Evolutionary conservation across 2,329 filamentous ascomycete species (phyloP).

Genomic region (Chalara sp.): DNA sequence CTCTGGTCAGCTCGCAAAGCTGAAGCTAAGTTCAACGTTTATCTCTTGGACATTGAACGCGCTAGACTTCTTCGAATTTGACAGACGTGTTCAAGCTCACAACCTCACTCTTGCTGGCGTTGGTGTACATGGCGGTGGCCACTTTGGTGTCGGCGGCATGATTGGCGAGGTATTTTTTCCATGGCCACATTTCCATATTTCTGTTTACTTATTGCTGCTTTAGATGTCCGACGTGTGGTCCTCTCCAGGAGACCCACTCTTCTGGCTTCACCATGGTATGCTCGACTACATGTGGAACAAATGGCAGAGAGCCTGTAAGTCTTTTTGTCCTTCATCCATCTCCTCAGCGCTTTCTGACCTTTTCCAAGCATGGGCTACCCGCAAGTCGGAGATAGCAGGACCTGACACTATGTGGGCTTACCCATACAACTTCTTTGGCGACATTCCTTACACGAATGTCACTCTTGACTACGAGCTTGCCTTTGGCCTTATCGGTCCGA

Average conservation of each 20-base stretch:
- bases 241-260: too few relatives aligned
- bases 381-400: constrained; percentile 3
- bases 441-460: constrained; percentile 6
- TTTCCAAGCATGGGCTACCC: neutral
- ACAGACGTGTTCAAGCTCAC: constrained; percentile 1
- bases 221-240: too few relatives aligned
- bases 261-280: neutral
- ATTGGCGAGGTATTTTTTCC: constrained; percentile 1
- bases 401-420: constrained; percentile 6
- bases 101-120: neutral
- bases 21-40: neutral
- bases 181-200: too few relatives aligned
- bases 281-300: constrained; percentile 3
- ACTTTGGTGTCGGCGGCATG: constrained; percentile 2
- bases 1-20: neutral
- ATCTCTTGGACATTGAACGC: neutral
- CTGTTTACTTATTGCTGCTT: too few relatives aligned
- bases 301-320: neutral
- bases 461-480: neutral
- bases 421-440: constrained; percentile 6
- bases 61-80: neutral
- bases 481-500: constrained; percentile 1
- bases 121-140: neutral
- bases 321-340: too few relatives aligned
- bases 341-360: too few relatives aligned